Base-by-base conservation (phyloP, 2,329 filamentous ascomycete genomes). In the Lasiodiplodia sp. region DNA sequence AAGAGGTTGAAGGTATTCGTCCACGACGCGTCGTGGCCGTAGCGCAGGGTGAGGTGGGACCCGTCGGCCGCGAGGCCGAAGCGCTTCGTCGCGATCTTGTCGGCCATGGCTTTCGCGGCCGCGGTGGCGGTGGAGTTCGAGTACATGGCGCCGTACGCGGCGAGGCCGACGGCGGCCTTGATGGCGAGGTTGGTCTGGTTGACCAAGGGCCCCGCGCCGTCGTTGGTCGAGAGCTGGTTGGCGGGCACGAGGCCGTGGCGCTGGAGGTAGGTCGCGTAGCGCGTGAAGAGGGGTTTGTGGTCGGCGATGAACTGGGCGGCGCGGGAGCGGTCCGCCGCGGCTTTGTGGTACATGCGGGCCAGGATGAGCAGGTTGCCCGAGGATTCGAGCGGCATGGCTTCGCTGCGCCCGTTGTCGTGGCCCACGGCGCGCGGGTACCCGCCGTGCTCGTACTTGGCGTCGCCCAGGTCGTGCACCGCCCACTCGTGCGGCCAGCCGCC, bases 171-270 rank as follows among this genome's bases (percentile, higher is more conserved):
- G 11, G 82, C 81, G 4, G 82, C 79, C 71, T 84, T 84, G 72
- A 84, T 80, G 10, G 82, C 82, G 4, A 85, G 77, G 65, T 82
- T 81, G 12, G 83, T 84, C 69, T 84, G 80, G 53, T 84, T 84
- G 7, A 78, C 73, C 2, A 80, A 73, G 4, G 75, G 73, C 0
- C 81, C 80, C 3, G 79, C 77, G 28, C 78, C 79, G 69, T 84
- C 83, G 67, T 83, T 82, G 11, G 81, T 82, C 1, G 79, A 80
- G 28, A 83, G 73, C 68, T 84, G 82, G 34, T 76, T 72, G 3
- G 75, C 72, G 6, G 81, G 80, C 67, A 81, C 70, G 38, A 83
- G 72, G 37, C 79, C 76, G 51, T 82, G 79, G 0, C 78, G 71
- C 5, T 77, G 74, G 25, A 83, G 73, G 62, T 81, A 83, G 66